phyloP scores from a whole-genome alignment of 768 basidiomycete genomes.

The Lactifluus hygrophoroides region DNA sequence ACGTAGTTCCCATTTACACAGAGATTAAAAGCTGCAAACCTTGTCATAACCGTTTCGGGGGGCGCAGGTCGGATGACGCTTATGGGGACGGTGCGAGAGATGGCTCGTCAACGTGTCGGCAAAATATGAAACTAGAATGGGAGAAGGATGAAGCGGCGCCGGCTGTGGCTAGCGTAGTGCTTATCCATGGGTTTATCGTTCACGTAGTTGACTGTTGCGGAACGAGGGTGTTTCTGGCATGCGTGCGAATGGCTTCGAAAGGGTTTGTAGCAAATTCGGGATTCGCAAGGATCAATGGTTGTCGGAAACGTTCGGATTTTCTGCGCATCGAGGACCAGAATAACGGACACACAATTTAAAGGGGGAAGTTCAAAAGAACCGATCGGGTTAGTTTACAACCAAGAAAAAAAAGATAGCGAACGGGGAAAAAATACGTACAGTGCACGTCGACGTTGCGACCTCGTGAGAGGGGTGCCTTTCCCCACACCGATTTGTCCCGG shows the following conservation, averaged over 20 bases:
- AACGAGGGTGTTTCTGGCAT: constrained; percentile 69
- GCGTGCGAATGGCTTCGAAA: constrained; percentile 69
- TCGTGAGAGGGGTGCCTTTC: constrained; percentile 46
- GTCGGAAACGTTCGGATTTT: constrained; percentile 55
- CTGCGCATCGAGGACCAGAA: constrained; percentile 35
- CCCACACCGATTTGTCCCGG: constrained; percentile 61
- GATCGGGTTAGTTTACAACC: not conserved
- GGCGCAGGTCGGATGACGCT: not conserved
- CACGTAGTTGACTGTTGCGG: constrained; percentile 32
- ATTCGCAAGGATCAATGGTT: constrained; percentile 60
- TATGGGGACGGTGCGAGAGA: not conserved
- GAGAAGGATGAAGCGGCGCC: not conserved
- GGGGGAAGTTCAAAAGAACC: no score
- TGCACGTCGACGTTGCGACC: constrained; percentile 54
- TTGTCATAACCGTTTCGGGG: not conserved
- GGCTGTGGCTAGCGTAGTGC: not conserved
- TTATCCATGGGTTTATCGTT: not conserved
- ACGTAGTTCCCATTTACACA: constrained; percentile 14
- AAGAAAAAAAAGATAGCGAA: not conserved
- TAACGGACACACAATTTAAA: no score
- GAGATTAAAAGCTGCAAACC: not conserved
- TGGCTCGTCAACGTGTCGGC: not conserved
- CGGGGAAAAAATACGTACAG: constrained; percentile 40
- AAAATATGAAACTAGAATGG: not conserved
- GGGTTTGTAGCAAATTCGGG: constrained; percentile 60